Evolutionary conservation across 1,139 yeast species (phyloP), one percentile per base, ranked within the genome.

Genomic region (Diutina mesorugosa): DNA sequence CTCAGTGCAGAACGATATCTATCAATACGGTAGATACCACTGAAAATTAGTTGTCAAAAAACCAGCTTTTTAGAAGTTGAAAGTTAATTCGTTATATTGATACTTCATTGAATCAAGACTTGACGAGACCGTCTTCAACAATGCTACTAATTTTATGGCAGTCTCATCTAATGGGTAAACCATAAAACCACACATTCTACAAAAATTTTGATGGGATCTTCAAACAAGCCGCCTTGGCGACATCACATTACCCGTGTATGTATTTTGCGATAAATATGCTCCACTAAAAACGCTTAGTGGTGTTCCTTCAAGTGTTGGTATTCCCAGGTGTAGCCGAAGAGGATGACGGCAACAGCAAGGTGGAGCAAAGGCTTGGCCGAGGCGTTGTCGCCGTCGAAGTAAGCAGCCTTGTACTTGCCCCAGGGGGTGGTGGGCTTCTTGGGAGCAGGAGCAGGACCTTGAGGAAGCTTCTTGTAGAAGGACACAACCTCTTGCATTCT

Each of bases 391-490:
- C 85, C 88, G 66, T 85, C 87, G 66, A 84, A 84, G 79, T 78
- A 87, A 68, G 85, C 87, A 68, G 86, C 89, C 73, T 81, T 84
- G 79, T 88, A 88, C 73, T 81, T 74, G 65, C 86, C 90, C 64
- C 87, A 72, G 65, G 90, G 84, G 64, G 87, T 83, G 64, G 81
- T 73, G 66, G 95, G 84, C 71, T 83, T 80, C 71, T 79, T 76
- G 62, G 83, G 77, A 62, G 91, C 85, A 64, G 79, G 79, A 60
- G 96, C 95, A 61, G 88, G 78, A 55, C 99, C 99, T 72, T 90
- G 91, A 69, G 99, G 99, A 68, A 93, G 83, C 66, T 90, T 85
- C 79, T 91, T 88, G 87, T 93, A 93, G 82, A 93, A 90, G 63
- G 89, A 80, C 66, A 93, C 97, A 67, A 93, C 96, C 72, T 89